These are phyloP conservation scores for Cyberlindnera xishuangbannaensis DNA, from an alignment of 805 yeast species.

Conservation along the genomic window DNA sequence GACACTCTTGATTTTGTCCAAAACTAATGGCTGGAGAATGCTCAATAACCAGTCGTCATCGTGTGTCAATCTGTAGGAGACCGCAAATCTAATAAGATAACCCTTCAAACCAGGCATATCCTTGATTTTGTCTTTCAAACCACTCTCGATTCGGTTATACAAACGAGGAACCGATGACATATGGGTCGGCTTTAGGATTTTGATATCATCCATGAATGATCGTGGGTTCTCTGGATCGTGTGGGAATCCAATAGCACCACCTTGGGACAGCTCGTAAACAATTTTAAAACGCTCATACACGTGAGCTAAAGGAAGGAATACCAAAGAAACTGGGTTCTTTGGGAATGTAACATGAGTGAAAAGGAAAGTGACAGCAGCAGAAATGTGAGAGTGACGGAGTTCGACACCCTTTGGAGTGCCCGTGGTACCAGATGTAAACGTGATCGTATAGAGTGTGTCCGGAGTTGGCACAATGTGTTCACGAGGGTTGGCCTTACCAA, in stretches of 20 bases:
- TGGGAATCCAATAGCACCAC: constrained; percentile 50
- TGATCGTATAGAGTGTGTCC: constrained; percentile 51
- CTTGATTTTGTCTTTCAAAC: constrained; percentile 43
- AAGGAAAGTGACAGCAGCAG: constrained; percentile 42
- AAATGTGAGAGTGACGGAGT: constrained; percentile 44
- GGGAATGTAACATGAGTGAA: constrained; percentile 31
- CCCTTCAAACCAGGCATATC: constrained; percentile 42
- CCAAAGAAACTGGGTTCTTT: constrained; percentile 26
- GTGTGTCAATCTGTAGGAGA: constrained; percentile 37
- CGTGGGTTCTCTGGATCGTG: constrained; percentile 45
- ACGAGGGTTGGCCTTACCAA: constrained; percentile 38
- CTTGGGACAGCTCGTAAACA: constrained; percentile 39
- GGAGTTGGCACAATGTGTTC: constrained; percentile 44
- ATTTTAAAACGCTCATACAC: constrained; percentile 45
- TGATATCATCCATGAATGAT: constrained; percentile 53
- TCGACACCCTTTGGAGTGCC: constrained; percentile 72
- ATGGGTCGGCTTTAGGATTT: constrained; percentile 45
- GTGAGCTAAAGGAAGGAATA: constrained; percentile 55
- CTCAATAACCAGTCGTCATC: constrained; percentile 24
- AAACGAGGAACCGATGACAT: constrained; percentile 61
- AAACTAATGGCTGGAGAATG: constrained; percentile 33
- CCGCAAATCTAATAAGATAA: constrained; percentile 33
- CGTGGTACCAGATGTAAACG: constrained; percentile 74
- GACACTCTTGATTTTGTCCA: constrained; percentile 38
- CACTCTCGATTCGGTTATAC: constrained; percentile 55